These are phyloP conservation scores for Pestalotiopsis sp. DNA, from an alignment of 2,329 filamentous ascomycete species.

Conservation along the genomic window DNA sequence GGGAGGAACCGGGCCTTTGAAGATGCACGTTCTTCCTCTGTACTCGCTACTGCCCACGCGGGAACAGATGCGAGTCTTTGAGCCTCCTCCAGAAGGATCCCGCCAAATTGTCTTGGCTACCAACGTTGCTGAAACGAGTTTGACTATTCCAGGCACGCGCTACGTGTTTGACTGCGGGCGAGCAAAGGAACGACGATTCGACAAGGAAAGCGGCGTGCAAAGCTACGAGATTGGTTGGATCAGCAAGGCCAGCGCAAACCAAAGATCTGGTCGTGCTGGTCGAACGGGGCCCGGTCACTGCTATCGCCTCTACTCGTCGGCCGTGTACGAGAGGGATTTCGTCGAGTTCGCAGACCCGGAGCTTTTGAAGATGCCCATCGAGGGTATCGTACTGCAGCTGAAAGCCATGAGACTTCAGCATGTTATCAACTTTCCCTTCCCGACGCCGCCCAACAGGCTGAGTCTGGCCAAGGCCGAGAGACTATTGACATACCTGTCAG, in stretches of 20 bases:
- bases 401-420: slow-evolving; percentile 93
- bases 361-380: slow-evolving; percentile 86
- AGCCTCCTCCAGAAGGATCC: slow-evolving; percentile 77
- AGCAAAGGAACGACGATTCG: slow-evolving; percentile 88
- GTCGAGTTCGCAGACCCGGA: slow-evolving; percentile 84
- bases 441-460: slow-evolving; percentile 78
- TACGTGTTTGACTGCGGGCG: slow-evolving; percentile 96
- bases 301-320: slow-evolving; percentile 91
- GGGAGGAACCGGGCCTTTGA: slow-evolving; percentile 61
- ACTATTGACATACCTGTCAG: slow-evolving; percentile 81
- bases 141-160: slow-evolving; percentile 92
- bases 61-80: slow-evolving; percentile 89
- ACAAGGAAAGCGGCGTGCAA: slow-evolving; percentile 86
- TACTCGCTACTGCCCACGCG: slow-evolving; percentile 90
- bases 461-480: slow-evolving; percentile 83
- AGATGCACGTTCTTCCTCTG: slow-evolving; percentile 86
- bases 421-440: slow-evolving; percentile 93
- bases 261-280: slow-evolving; percentile 89
- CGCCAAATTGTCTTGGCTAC: slow-evolving; percentile 88
- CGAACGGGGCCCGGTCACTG: slow-evolving; percentile 95
- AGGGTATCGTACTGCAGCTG: slow-evolving; percentile 88
- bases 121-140: slow-evolving; percentile 94
- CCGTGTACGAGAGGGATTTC: slow-evolving; percentile 90
- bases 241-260: slow-evolving; percentile 92
- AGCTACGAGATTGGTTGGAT: slow-evolving; percentile 96